phyloP scores from a whole-genome alignment of 352 stramenopile species.

The Achlya hypogyna region DNA sequence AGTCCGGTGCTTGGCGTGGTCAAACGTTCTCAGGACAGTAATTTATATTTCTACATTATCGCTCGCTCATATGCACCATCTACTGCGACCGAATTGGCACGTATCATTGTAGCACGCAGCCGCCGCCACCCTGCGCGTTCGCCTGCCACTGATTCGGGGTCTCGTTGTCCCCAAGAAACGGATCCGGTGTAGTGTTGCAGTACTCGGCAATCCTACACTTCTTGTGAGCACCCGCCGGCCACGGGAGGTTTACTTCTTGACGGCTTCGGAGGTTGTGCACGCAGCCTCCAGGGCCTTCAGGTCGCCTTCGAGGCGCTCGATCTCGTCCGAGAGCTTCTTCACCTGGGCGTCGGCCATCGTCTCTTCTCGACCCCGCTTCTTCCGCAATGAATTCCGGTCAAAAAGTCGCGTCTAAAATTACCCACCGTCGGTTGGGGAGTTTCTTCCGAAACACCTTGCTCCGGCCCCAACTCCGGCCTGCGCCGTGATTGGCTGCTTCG shows the following conservation, averaged over 20 bases:
- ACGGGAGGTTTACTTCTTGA: conserved; percentile 48
- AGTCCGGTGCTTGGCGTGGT: too few species aligned
- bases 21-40: too few species aligned
- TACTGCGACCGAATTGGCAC: too few species aligned
- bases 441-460: background rate
- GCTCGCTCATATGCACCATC: conserved; percentile 7
- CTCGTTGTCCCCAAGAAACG: conserved; percentile 70
- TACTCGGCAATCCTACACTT: conserved; percentile 53
- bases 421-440: background rate
- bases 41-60: background rate
- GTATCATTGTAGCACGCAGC: conserved; percentile 50
- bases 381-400: background rate
- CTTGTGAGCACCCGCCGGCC: background rate
- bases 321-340: conserved; percentile 76
- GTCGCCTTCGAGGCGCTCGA: conserved; percentile 64
- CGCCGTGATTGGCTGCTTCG: background rate
- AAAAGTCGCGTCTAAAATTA: background rate
- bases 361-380: background rate
- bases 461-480: too few species aligned
- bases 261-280: conserved; percentile 67
- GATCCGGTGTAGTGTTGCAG: conserved; percentile 58
- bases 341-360: conserved; percentile 39
- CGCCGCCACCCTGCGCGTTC: conserved; percentile 47
- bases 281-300: conserved; percentile 69
- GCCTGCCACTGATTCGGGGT: conserved; percentile 61